Evolutionary conservation across 345 rosid genomes (phyloP).

Genomic region (Heritiera fomes): DNA sequence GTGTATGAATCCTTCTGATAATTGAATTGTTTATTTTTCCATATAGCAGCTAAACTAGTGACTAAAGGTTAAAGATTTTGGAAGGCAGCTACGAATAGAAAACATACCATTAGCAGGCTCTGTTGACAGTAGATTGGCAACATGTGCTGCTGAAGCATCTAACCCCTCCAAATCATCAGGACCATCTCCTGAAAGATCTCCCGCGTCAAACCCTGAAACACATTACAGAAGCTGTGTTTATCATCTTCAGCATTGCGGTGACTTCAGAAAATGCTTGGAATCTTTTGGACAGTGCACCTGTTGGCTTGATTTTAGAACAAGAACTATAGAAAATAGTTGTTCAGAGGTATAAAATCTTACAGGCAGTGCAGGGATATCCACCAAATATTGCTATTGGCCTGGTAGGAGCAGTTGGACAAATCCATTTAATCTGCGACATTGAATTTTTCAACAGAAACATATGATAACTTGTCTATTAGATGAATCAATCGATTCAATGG

Average conservation of each 20-base stretch:
- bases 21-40: neutral
- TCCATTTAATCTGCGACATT: slow-evolving; percentile 67
- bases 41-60: neutral
- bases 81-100: slow-evolving; percentile 3
- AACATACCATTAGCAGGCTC: slow-evolving; percentile 69
- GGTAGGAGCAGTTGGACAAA: slow-evolving; percentile 85
- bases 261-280: neutral
- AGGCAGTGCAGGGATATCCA: slow-evolving; percentile 79
- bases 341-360: slow-evolving; percentile 43
- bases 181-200: slow-evolving; percentile 63
- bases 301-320: neutral
- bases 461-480: neutral
- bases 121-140: slow-evolving; percentile 69
- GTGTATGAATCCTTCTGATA: neutral
- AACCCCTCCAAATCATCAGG: slow-evolving; percentile 72
- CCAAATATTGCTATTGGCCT: slow-evolving; percentile 66
- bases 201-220: slow-evolving; percentile 70
- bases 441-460: slow-evolving; percentile 15
- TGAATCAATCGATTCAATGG: neutral
- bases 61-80: neutral
- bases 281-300: neutral
- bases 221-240: slow-evolving; percentile 4
- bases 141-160: slow-evolving; percentile 81
- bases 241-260: slow-evolving; percentile 3
- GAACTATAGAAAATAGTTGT: neutral